Percentiles rank a stretch among this genome's conserved stretches.
These are phyloP conservation scores for Fonsecaea monophora DNA, from an alignment of 2,329 filamentous ascomycete genomes.

Conservation along the genomic window DNA sequence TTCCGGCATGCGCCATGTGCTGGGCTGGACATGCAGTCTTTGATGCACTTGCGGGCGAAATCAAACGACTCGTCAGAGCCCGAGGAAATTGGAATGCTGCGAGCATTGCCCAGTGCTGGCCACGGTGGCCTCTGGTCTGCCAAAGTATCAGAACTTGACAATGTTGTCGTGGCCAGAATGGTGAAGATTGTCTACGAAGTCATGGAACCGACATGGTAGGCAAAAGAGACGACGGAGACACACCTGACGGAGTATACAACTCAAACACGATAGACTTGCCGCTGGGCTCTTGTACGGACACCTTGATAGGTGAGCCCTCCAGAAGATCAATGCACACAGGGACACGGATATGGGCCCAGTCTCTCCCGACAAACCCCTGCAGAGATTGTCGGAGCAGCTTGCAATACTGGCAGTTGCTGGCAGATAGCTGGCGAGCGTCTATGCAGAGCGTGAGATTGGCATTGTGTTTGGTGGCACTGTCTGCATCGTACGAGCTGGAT, in stretches of 20 bases:
- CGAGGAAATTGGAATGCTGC: not conserved
- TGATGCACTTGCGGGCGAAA: not conserved
- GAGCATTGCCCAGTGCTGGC: not conserved
- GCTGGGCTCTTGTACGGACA: not conserved
- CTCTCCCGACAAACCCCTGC: not conserved
- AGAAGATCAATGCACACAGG: not conserved
- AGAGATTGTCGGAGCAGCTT: not conserved
- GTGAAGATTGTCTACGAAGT: not conserved
- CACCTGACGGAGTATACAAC: conserved; percentile 3
- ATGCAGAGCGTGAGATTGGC: not conserved
- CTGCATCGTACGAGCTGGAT: conserved; percentile 1
- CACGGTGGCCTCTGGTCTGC: not conserved
- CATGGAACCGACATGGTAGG: not conserved
- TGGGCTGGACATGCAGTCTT: not conserved
- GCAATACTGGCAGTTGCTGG: not conserved
- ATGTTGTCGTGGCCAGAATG: not conserved
- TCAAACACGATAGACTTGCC: not conserved
- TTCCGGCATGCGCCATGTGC: not conserved
- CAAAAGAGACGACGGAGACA: not conserved
- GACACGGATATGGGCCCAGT: not conserved
- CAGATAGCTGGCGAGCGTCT: not conserved
- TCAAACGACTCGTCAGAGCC: not conserved
- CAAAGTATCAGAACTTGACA: not conserved
- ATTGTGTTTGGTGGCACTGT: not conserved
- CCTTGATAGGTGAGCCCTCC: not conserved